Base-by-base conservation (phyloP, 176 grass and related monocot genomes). In the Paspalum notatum region DNA sequence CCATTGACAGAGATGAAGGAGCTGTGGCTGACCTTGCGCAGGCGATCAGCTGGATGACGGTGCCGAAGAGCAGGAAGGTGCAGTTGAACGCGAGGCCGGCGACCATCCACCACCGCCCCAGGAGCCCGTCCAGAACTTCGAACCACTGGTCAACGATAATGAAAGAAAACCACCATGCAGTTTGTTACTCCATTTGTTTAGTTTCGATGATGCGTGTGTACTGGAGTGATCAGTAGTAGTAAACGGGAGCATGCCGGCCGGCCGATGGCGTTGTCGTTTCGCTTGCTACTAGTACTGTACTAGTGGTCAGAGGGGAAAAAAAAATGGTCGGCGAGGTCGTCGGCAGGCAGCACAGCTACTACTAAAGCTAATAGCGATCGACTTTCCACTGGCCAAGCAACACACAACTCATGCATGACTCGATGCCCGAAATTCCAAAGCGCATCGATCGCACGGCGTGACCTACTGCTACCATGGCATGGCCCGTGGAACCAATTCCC, bases 1-100 rank as follows among this genome's bases (percentile, higher is more conserved):
- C 1, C 51, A 41, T 9, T 17, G n/a, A 38, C 51, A 37, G 12
- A 49, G 24, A 18, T 54, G 5, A 2, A 32, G n/a, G n/a, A n/a
- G n/a, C n/a, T n/a, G n/a, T n/a, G 50, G 15, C 59, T 50, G 17
- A 84, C 87, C 87, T 89, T 32, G 88, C 88, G 9, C 88, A 90
- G 59, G 83, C 88, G 83, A 90, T 90, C 21, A 90, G 78, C 78
- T 90, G 88, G 83, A 90, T 90, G 72, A 90, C 88, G 17, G 88
- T 73, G 57, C 88, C 88, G 79, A 90, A 90, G 78, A 90, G 88
- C 0, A 90, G 83, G 88, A 90, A 90, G 43, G 88, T 90, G 88
- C 88, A 90, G 72, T 90, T 90, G 83, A 90, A 90, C 1, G 79
- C 83, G 12, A 90, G 73, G 37, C 87, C 88, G 2, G 79, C 88